Evolutionary conservation across 1,284 basidiomycete species (phyloP).

Genomic region (Boletus smithii): DNA sequence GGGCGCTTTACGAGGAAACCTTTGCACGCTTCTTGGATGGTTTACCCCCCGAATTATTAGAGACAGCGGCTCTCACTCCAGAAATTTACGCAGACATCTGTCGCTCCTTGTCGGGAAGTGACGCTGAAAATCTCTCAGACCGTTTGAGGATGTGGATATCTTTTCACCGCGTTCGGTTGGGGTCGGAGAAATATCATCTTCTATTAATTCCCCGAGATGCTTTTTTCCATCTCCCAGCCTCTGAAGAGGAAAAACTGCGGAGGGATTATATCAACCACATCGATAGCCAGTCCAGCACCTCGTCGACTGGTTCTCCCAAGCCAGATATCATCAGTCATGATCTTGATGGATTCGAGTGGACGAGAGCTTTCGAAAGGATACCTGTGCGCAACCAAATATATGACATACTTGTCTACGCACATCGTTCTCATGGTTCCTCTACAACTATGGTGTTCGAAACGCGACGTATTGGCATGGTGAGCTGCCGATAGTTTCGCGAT

Average conservation of each 20-base stretch:
- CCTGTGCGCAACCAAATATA: slow-evolving; percentile 67
- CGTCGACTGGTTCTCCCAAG: slow-evolving; percentile 17
- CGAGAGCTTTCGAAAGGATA: slow-evolving; percentile 54
- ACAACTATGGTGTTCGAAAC: slow-evolving; percentile 54
- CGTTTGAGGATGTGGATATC: slow-evolving; percentile 52
- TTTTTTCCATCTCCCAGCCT: slow-evolving; percentile 47
- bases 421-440: slow-evolving; percentile 54
- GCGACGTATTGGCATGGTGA: slow-evolving; percentile 56
- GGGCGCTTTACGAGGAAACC: slow-evolving; percentile 49
- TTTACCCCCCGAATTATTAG: slow-evolving; percentile 54
- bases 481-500: slow-evolving; percentile 21
- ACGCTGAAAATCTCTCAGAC: slow-evolving; percentile 41
- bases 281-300: slow-evolving; percentile 31
- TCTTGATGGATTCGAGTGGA: slow-evolving; percentile 35
- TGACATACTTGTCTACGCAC: slow-evolving; percentile 63
- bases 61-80: slow-evolving; percentile 54
- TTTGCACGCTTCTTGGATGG: slow-evolving; percentile 49
- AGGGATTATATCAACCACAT: slow-evolving; percentile 43
- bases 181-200: slow-evolving; percentile 55
- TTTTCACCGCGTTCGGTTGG: slow-evolving; percentile 58
- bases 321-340: slow-evolving; percentile 26
- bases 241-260: slow-evolving; percentile 46
- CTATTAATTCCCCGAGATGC: slow-evolving; percentile 60
- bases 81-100: slow-evolving; percentile 54
- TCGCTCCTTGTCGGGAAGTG: slow-evolving; percentile 43